A percentile compares a stretch with the other conserved stretches of the same genome.
phyloP scores from a whole-genome alignment of 2,329 filamentous ascomycete genomes.

The Colletotrichum sp. region DNA sequence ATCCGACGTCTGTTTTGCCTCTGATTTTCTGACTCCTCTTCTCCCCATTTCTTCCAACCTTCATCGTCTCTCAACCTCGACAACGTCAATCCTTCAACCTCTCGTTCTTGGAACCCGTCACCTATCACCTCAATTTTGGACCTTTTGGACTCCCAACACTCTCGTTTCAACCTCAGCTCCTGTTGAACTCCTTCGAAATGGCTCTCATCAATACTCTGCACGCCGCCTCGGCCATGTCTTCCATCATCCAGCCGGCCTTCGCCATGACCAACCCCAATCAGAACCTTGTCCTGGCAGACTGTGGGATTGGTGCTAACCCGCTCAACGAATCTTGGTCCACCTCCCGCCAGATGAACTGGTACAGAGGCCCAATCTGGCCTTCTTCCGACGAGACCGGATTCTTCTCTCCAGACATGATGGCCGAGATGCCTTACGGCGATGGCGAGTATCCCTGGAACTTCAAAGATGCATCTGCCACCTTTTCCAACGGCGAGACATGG shows the following conservation, averaged over 20 bases:
- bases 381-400: slow-evolving; percentile 37
- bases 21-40: not conserved
- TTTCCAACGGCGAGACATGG: slow-evolving; percentile 45
- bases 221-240: slow-evolving; percentile 5
- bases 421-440: slow-evolving; percentile 42
- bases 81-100: not conserved
- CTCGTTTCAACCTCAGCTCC: not conserved
- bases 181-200: not conserved
- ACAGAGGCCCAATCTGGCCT: slow-evolving; percentile 42
- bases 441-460: slow-evolving; percentile 45
- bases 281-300: slow-evolving; percentile 46
- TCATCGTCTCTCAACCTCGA: not conserved
- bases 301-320: slow-evolving; percentile 47
- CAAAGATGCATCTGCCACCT: slow-evolving; percentile 39
- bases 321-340: slow-evolving; percentile 45
- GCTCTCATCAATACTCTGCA: not conserved
- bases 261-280: slow-evolving; percentile 30
- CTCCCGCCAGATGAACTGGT: slow-evolving; percentile 50
- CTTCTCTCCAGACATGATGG: slow-evolving; percentile 40
- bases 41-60: not conserved
- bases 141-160: not conserved
- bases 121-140: not conserved
- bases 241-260: not conserved
- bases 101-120: not conserved
- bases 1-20: not conserved